Evolutionary conservation across 176 grass and related monocot genomes (phyloP).

Genomic region (Juncus inflexus): DNA sequence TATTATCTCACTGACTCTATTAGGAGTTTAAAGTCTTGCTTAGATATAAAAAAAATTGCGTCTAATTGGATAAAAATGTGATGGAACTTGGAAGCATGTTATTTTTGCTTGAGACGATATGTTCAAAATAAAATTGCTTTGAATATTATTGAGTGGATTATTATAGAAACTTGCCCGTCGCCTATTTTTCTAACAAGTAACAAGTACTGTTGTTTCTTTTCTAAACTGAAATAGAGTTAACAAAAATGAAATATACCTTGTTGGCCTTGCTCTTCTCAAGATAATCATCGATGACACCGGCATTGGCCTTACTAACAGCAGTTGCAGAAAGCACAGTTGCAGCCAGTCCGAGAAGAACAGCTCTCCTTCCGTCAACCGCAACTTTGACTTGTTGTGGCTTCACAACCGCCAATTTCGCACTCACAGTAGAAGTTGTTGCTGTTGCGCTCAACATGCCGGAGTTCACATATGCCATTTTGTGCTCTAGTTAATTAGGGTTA

Average conservation of each 20-base stretch:
- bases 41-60: no score
- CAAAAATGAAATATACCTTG: slow-evolving; percentile 41
- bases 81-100: no score
- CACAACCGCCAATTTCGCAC: slow-evolving; percentile 20
- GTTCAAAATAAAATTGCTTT: no score
- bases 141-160: no score
- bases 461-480: slow-evolving; percentile 59
- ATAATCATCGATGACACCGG: slow-evolving; percentile 76
- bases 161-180: no score
- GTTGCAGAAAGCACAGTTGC: slow-evolving; percentile 49
- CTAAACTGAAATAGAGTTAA: neutral
- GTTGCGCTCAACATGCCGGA: slow-evolving; percentile 45
- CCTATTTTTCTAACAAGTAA: no score
- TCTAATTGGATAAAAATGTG: no score
- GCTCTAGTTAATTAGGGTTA: slow-evolving; percentile 1
- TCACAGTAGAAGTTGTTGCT: slow-evolving; percentile 3
- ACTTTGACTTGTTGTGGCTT: slow-evolving; percentile 23
- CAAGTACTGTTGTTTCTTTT: no score
- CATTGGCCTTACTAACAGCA: slow-evolving; percentile 37
- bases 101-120: no score
- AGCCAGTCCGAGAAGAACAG: slow-evolving; percentile 63
- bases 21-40: no score
- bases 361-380: slow-evolving; percentile 47
- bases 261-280: slow-evolving; percentile 98
- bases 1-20: no score